Evolutionary conservation across 1,139 yeast genomes (phyloP).

Genomic region (Pichia norvegensis): DNA sequence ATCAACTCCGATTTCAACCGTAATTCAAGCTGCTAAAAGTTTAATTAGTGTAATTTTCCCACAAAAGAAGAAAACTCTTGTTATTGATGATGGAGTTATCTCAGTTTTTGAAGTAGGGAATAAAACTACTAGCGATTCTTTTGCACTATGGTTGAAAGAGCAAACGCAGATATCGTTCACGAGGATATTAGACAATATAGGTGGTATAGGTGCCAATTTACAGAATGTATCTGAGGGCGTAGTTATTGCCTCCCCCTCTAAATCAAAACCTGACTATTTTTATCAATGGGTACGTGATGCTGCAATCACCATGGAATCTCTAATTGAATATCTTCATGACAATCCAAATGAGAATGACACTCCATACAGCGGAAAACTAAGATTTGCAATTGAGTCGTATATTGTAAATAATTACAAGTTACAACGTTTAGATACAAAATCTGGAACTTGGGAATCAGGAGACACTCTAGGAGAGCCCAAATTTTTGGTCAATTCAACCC

Average conservation of each 20-base stretch:
- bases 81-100: conserved; percentile 2
- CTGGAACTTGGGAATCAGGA: conserved; percentile 52
- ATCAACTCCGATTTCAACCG: not conserved
- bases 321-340: conserved; percentile 48
- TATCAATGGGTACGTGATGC: conserved; percentile 91
- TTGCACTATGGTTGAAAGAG: conserved; percentile 48
- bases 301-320: conserved; percentile 68
- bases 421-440: conserved; percentile 60
- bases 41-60: not conserved
- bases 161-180: conserved; percentile 47
- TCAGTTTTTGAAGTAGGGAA: conserved; percentile 4
- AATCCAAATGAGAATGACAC: conserved; percentile 24
- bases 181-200: conserved; percentile 55
- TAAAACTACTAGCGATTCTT: conserved; percentile 27
- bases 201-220: conserved; percentile 35
- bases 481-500: conserved; percentile 55
- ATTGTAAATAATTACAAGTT: conserved; percentile 48
- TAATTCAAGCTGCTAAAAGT: not conserved
- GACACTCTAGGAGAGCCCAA: conserved; percentile 86
- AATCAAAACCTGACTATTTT: conserved; percentile 60
- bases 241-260: conserved; percentile 81
- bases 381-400: conserved; percentile 46
- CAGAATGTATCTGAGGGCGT: conserved; percentile 54
- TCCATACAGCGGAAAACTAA: conserved; percentile 25
- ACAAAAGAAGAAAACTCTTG: not conserved